A percentile compares a stretch with the other conserved stretches of the same genome.
Evolutionary conservation across 1,284 basidiomycete genomes (phyloP).

Genomic region (Pholiota adiposa): DNA sequence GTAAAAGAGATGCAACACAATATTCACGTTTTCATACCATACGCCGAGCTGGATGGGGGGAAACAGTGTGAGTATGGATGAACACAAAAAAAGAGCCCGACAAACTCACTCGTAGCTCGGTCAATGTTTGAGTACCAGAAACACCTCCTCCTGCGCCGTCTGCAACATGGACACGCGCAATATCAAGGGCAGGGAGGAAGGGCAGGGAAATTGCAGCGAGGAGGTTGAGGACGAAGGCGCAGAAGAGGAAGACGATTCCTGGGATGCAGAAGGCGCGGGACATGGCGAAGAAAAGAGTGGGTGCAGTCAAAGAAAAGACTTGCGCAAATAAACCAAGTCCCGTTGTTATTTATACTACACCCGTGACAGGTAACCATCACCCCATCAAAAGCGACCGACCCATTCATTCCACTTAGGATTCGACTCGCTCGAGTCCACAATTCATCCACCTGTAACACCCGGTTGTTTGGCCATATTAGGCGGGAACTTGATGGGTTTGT

Average conservation of each 20-base stretch:
- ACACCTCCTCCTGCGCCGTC: conserved; percentile 26
- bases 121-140: conserved; percentile 20
- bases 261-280: conserved; percentile 66
- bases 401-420: too few species aligned
- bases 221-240: conserved; percentile 67
- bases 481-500: too few species aligned
- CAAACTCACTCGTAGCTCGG: conserved; percentile 60
- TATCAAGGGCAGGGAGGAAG: conserved; percentile 64
- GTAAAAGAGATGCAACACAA: background rate
- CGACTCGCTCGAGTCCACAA: too few species aligned
- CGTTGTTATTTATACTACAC: background rate
- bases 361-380: background rate
- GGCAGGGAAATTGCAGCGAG: conserved; percentile 74
- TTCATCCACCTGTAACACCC: too few species aligned
- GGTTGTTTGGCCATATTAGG: too few species aligned
- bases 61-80: background rate
- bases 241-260: conserved; percentile 63
- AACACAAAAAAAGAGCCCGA: conserved; percentile 8
- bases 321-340: background rate
- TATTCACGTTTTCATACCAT: conserved; percentile 43
- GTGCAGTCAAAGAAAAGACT: background rate
- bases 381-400: too few species aligned
- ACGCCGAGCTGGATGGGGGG: conserved; percentile 55
- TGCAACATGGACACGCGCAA: conserved; percentile 59
- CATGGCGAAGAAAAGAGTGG: conserved; percentile 35